These are phyloP conservation scores for Aspergillus sp. DNA, from an alignment of 2,329 filamentous ascomycete species.

Conservation along the genomic window DNA sequence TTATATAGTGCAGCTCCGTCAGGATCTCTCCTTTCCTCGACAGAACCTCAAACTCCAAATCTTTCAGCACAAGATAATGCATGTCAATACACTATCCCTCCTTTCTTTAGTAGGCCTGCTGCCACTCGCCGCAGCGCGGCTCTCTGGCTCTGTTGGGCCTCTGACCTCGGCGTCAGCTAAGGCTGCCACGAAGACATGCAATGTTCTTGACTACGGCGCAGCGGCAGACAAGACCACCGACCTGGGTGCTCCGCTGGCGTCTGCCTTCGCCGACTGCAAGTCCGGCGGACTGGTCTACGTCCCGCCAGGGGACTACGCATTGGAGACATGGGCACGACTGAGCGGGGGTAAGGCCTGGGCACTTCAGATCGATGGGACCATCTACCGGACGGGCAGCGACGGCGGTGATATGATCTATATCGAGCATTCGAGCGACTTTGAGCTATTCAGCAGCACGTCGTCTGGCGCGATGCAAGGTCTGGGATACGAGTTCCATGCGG, in stretches of 20 bases:
- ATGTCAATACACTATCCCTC: constrained; percentile 6
- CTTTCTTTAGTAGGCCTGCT: constrained; percentile 19
- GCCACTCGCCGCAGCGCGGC: constrained; percentile 32
- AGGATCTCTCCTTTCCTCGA: not conserved
- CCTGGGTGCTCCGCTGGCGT: constrained; percentile 47
- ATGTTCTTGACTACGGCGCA: constrained; percentile 53
- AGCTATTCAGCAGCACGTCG: constrained; percentile 53
- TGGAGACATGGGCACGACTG: constrained; percentile 50
- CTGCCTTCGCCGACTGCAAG: constrained; percentile 52
- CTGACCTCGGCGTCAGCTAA: constrained; percentile 44
- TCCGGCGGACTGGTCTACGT: constrained; percentile 51
- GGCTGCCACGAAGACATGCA: constrained; percentile 49
- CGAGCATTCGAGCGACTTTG: constrained; percentile 50
- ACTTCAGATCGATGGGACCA: constrained; percentile 53
- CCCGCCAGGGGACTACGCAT: constrained; percentile 49
- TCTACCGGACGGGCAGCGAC: constrained; percentile 51
- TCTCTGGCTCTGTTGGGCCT: constrained; percentile 46
- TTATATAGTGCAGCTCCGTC: too few species aligned
- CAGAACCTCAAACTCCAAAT: constrained; percentile 1
- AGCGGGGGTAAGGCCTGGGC: constrained; percentile 48
- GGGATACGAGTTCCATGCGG: constrained; percentile 49
- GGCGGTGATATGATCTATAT: constrained; percentile 55
- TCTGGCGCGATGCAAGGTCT: constrained; percentile 53
- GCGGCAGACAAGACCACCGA: constrained; percentile 52
- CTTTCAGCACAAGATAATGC: constrained; percentile 5